Conservation (phyloP, 1,284 basidiomycete genomes). For the Cryptococcus neoformans region DNA sequence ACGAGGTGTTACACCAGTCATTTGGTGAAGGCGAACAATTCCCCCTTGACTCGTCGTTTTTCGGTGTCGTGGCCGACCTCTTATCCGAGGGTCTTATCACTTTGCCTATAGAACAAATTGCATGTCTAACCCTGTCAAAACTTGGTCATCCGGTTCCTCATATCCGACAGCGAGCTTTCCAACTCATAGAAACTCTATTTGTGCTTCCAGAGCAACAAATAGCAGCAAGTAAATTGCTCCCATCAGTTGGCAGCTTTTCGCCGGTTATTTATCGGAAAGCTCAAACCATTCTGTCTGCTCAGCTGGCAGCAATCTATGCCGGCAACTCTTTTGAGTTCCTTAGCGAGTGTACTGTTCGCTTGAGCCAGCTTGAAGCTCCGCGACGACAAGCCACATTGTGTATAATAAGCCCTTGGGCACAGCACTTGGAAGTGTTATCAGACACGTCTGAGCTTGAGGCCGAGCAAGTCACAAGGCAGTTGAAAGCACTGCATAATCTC, state of each 20-base stretch:
- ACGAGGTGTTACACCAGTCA: conserved; percentile 67
- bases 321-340: conserved; percentile 66
- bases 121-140: conserved; percentile 81
- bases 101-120: conserved; percentile 63
- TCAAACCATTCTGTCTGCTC: conserved; percentile 71
- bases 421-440: conserved; percentile 60
- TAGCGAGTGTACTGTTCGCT: conserved; percentile 67
- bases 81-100: conserved; percentile 49
- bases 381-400: conserved; percentile 56
- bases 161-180: conserved; percentile 73
- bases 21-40: conserved; percentile 59
- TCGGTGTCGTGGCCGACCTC: conserved; percentile 75
- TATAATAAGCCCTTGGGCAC: conserved; percentile 78
- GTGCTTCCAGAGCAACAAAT: conserved; percentile 53
- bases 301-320: conserved; percentile 77
- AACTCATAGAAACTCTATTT: conserved; percentile 71
- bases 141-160: conserved; percentile 69
- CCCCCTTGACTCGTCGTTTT: conserved; percentile 57
- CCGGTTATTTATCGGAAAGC: conserved; percentile 77
- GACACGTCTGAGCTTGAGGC: conserved; percentile 23
- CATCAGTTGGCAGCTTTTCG: conserved; percentile 69
- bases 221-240: conserved; percentile 59
- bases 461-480: conserved; percentile 54
- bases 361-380: conserved; percentile 64
- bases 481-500: conserved; percentile 72